Evolutionary conservation across 306 rosid species (phyloP), one percentile per base, ranked within the genome.

Genomic region (Cucurbita maxima): DNA sequence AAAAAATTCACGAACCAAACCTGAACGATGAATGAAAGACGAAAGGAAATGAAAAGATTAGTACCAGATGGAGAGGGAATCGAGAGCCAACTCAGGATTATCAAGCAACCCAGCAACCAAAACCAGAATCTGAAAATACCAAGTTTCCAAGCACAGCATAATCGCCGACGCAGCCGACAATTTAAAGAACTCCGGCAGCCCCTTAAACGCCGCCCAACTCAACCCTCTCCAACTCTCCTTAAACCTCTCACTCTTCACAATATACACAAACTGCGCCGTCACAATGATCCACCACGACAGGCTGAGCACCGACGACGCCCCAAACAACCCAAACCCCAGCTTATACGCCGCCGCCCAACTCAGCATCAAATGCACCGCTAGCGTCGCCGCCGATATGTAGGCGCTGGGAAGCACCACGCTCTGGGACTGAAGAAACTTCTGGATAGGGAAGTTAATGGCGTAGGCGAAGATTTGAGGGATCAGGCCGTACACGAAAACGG

Each of bases 401-500:
- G 96, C 96, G 13, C 97, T 92, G 0, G 97, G 97, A 0, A 82
- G 75, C 13, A 89, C 90, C 5, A 92, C 86, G 82, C 94, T 89
- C 36, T 92, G 97, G 10, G 97, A 81, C 7, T 92, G 97, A 0
- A 89, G 88, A 38, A 87, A 92, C 60, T 92, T 92, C 30, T 89
- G 96, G 11, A 89, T 89, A 0, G 97, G 97, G 19, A 92, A 92
- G 80, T 89, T 89, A 0, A 76, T 34, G 0, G 91, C 93, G 43
- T 89, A 89, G 0, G 97, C 94, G 18, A 92, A 87, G 14, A 92
- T 92, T 34, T 89, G 97, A 11, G 97, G 97, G 47, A 89, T 92
- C 0, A 92, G 51, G 0, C 96, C 97, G 58, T 83, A 92, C 2
- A 89, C 92, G 10, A 87, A 92, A 0, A 80, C 0, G 1, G 91